Evolutionary conservation across 2,329 filamentous ascomycete species (phyloP), one percentile per base, ranked within the genome.

Genomic region (Clarireedia monteithiana): DNA sequence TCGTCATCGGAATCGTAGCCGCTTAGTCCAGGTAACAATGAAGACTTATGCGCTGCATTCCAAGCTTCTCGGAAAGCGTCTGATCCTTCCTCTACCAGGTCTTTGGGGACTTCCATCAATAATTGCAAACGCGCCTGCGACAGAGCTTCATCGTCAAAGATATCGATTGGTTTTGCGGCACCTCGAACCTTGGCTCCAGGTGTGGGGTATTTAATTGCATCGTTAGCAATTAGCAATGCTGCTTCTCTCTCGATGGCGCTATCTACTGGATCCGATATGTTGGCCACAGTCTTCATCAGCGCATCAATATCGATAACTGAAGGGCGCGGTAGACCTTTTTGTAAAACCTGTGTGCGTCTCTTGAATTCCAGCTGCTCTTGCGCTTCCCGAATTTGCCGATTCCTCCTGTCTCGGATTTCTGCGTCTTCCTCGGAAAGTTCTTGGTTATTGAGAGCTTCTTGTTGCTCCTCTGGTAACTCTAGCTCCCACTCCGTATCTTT

Each of bases 401-500:
- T 90, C 58, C 89, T 81, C 55, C 84, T 82, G 69, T 97, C 94
- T 38, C 88, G 82, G 62, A 91, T 84, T 15, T 88, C 90, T 0
- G 77, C 75, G 60, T 80, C 78, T 64, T 81, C 79, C 58, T 82
- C 81, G n/a, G 74, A 75, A 6, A 79, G 67, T 51, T 84, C 77
- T 46, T 78, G 74, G 2, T 70, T 70, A 2, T 68, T 67, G 17
- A 70, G 71, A 3, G 74, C 66, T 63, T 94, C 89, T 59, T 81
- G 75, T 60, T 87, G 79, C 61, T 96, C 91, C 42, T 95, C 90
- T 0, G 92, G 92, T 36, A 95, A 74, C 68, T 96, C 92, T 47
- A 97, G 82, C 63, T 97, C 94, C 86, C 89, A 97, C 62, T 96
- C 91, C 0, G 84, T 87, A 67, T 96, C 90, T 67, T 95, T 96